Percentiles rank a stretch among this genome's conserved stretches.
Conservation (phyloP, 176 grass and related monocot genomes). For the Thalia dealbata region DNA sequence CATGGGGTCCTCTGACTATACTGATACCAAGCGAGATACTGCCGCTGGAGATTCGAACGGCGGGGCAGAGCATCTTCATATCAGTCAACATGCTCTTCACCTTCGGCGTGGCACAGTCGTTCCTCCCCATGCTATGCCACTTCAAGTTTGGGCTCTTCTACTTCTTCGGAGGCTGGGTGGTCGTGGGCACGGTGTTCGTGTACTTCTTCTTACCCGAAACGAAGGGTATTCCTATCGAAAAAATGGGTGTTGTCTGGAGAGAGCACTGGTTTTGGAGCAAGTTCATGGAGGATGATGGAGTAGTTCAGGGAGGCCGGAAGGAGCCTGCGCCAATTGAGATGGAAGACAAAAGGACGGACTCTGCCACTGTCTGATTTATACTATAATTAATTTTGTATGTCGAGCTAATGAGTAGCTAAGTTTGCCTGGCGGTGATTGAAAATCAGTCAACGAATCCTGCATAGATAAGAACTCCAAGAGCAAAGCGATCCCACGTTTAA, state of each 20-base stretch:
- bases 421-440: too few relatives aligned
- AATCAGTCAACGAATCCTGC: too few relatives aligned
- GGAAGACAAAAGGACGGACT: neutral
- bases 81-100: conserved; percentile 14
- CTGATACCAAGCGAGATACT: conserved; percentile 7
- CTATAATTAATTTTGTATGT: too few relatives aligned
- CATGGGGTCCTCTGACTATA: conserved; percentile 1
- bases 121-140: conserved; percentile 10
- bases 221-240: conserved; percentile 2
- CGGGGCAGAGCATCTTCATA: conserved; percentile 1
- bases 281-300: neutral
- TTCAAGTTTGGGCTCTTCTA: conserved; percentile 14
- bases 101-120: neutral
- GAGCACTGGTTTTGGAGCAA: conserved; percentile 14
- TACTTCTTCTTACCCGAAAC: conserved; percentile 4
- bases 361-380: neutral
- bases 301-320: neutral
- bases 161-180: conserved; percentile 14
- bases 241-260: conserved; percentile 1
- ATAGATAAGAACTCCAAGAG: too few relatives aligned
- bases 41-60: conserved; percentile 2
- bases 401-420: too few relatives aligned
- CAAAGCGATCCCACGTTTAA: too few relatives aligned
- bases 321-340: neutral
- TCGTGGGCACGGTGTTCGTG: neutral